Percentiles rank a stretch among this genome's conserved stretches.
Evolutionary conservation across 306 rosid genomes (phyloP).

Genomic region (Quercus rubra): DNA sequence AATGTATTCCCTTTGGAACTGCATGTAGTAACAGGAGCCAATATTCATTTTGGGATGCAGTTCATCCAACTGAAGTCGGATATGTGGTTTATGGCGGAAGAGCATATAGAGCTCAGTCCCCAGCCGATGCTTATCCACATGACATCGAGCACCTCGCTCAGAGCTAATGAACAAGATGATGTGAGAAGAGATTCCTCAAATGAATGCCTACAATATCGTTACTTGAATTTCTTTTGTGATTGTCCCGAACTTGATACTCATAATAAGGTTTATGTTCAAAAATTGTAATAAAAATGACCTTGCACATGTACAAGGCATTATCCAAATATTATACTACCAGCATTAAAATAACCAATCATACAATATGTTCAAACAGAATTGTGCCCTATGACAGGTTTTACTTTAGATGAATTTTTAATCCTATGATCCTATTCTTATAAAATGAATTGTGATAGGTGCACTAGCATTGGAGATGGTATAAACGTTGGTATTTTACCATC

Average conservation of each 20-base stretch:
- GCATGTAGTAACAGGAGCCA: conserved; percentile 4
- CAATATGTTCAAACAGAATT: too few relatives aligned
- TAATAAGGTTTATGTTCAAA: not conserved
- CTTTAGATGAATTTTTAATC: too few relatives aligned
- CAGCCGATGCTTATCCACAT: conserved; percentile 4
- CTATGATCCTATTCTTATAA: too few relatives aligned
- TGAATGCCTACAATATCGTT: not conserved
- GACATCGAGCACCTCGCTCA: conserved; percentile 5
- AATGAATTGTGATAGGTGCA: too few relatives aligned
- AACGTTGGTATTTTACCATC: too few relatives aligned
- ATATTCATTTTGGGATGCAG: conserved; percentile 3
- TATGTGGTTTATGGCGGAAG: not conserved
- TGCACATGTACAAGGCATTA: too few relatives aligned
- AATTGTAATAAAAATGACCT: too few relatives aligned
- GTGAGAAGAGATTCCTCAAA: not conserved
- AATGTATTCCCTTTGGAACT: not conserved
- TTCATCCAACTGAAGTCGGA: conserved; percentile 14
- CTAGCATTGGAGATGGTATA: too few relatives aligned
- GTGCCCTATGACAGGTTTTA: too few relatives aligned
- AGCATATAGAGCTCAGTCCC: conserved; percentile 4
- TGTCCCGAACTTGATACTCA: not conserved
- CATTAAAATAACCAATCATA: too few relatives aligned
- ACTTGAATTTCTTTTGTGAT: not conserved
- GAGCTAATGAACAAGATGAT: not conserved
- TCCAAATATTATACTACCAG: too few relatives aligned